Percentiles rank a stretch among this genome's conserved stretches.
Conservation (phyloP, 805 yeast species). For the Candida verbasci region DNA sequence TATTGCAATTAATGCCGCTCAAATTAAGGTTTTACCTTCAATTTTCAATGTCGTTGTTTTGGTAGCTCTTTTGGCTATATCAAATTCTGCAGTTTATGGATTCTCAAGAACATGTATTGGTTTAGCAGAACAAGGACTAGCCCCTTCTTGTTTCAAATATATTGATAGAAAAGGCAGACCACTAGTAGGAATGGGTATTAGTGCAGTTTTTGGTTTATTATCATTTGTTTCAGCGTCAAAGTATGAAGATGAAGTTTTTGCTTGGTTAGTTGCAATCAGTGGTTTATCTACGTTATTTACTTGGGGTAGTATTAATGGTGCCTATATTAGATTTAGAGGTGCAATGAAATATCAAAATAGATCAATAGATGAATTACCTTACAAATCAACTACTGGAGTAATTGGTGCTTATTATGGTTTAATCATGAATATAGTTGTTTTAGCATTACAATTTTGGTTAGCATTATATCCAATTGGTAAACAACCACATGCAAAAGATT, state of each 20-base stretch:
- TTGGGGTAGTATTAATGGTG: constrained; percentile 31
- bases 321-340: constrained; percentile 30
- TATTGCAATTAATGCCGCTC: constrained; percentile 38
- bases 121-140: constrained; percentile 37
- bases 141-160: constrained; percentile 30
- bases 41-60: constrained; percentile 40
- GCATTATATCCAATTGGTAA: constrained; percentile 27
- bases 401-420: constrained; percentile 26
- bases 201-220: constrained; percentile 33
- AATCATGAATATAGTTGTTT: constrained; percentile 19
- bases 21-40: constrained; percentile 38
- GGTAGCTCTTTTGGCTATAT: constrained; percentile 38
- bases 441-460: constrained; percentile 32
- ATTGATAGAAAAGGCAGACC: constrained; percentile 40
- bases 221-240: constrained; percentile 40
- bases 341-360: constrained; percentile 35
- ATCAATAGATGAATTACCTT: constrained; percentile 47
- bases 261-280: constrained; percentile 30
- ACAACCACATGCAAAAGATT: constrained; percentile 32
- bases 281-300: constrained; percentile 34
- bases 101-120: constrained; percentile 39
- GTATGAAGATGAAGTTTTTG: constrained; percentile 30
- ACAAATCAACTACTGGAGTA: constrained; percentile 45
- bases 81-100: constrained; percentile 41
- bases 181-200: constrained; percentile 28